phyloP scores from a whole-genome alignment of 2,329 filamentous ascomycete genomes.

The Microsporum ferrugineum region DNA sequence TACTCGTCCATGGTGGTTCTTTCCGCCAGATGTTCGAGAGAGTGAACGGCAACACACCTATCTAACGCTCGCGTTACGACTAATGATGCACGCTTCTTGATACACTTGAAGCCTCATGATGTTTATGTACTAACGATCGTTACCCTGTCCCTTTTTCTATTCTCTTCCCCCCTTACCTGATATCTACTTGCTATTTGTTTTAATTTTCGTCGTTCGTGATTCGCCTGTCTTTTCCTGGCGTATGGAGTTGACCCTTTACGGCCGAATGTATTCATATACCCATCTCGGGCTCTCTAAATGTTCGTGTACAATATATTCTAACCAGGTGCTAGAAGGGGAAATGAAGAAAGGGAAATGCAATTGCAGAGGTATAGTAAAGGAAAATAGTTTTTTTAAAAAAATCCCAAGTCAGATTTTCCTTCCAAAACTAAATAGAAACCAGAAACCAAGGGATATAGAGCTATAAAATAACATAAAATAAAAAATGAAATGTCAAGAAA shows the following conservation, averaged over 20 bases:
- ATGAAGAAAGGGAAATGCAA: not conserved
- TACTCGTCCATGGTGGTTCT: constrained; percentile 21
- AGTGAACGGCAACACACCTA: not conserved
- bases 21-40: not conserved
- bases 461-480: not conserved
- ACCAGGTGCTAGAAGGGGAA: not conserved
- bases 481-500: constrained; percentile 5
- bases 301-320: not conserved
- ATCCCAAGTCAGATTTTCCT: not conserved
- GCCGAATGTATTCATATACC: not conserved
- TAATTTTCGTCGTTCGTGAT: not conserved
- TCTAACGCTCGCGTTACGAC: not conserved
- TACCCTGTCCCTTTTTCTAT: not conserved
- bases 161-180: not conserved
- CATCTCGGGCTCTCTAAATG: not conserved
- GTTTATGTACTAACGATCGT: not conserved
- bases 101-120: not conserved
- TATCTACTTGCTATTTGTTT: not conserved
- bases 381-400: not conserved
- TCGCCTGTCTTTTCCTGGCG: not conserved
- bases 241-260: not conserved
- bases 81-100: not conserved
- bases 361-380: not conserved
- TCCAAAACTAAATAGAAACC: not conserved
- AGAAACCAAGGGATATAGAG: not conserved